phyloP scores from a whole-genome alignment of 306 rosid species.

The Benincasa hispida region DNA sequence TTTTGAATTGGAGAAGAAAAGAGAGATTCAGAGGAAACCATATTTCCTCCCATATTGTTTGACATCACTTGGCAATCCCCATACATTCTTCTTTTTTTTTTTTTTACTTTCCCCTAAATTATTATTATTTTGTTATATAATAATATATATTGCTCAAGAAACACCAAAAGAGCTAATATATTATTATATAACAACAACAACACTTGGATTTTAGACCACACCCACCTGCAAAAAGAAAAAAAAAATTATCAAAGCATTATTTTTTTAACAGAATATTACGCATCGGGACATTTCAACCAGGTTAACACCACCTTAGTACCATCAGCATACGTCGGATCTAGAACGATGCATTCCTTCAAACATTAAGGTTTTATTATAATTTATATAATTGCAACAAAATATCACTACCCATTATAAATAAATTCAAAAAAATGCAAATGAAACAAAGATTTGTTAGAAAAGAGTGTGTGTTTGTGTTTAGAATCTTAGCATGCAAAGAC shows the following conservation, averaged over 20 bases:
- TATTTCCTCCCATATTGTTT: constrained; percentile 56
- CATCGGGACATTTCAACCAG: no score
- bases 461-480: neutral
- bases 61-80: constrained; percentile 97
- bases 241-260: neutral
- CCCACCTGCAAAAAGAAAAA: neutral
- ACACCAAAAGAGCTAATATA: neutral
- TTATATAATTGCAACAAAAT: neutral
- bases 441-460: neutral
- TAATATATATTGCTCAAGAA: neutral
- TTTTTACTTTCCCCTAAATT: neutral
- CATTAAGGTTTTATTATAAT: no score
- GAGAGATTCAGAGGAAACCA: constrained; percentile 50
- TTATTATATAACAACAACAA: neutral
- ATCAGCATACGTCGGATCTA: no score
- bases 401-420: neutral
- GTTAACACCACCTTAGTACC: no score
- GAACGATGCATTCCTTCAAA: no score
- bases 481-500: neutral
- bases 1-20: constrained; percentile 76
- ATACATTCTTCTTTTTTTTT: constrained; percentile 24
- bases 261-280: no score
- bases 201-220: neutral
- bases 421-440: neutral
- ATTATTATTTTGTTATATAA: neutral